A percentile compares a stretch with the other conserved stretches of the same genome.
These are phyloP conservation scores for Drechmeria coniospora DNA, from an alignment of 2,329 filamentous ascomycete species.

Conservation along the genomic window DNA sequence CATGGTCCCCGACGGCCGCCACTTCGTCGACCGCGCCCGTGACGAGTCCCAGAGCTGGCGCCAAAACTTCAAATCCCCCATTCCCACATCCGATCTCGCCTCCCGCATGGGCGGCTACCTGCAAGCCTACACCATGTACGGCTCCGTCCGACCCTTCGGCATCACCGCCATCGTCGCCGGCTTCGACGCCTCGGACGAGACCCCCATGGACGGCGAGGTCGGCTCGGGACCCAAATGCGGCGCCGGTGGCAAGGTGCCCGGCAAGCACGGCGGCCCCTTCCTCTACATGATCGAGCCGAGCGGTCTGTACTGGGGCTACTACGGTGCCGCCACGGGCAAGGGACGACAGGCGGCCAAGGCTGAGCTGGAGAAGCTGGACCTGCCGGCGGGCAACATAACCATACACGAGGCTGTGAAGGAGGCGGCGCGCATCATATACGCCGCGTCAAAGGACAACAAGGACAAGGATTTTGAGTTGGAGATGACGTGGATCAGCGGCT, in stretches of 20 bases:
- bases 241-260: conserved; percentile 64
- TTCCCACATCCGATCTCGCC: conserved; percentile 75
- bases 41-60: conserved; percentile 90
- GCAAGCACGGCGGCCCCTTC: conserved; percentile 72
- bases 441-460: conserved; percentile 97
- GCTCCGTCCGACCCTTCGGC: conserved; percentile 89
- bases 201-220: conserved; percentile 80
- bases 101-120: conserved; percentile 91
- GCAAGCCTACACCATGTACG: conserved; percentile 95
- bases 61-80: conserved; percentile 85
- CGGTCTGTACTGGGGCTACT: conserved; percentile 97
- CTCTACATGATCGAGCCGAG: conserved; percentile 99
- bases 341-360: conserved; percentile 93
- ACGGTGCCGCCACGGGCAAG: conserved; percentile 93
- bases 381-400: conserved; percentile 60
- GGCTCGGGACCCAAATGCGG: conserved; percentile 65
- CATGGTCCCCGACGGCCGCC: conserved; percentile 84
- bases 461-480: conserved; percentile 99
- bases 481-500: conserved; percentile 92
- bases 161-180: conserved; percentile 89
- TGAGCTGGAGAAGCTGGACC: conserved; percentile 93
- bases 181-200: conserved; percentile 78
- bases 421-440: conserved; percentile 91
- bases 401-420: conserved; percentile 86
- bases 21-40: conserved; percentile 87